These are phyloP conservation scores for Fragosphaeria purpurea DNA, from an alignment of 2,329 filamentous ascomycete species.

Conservation along the genomic window DNA sequence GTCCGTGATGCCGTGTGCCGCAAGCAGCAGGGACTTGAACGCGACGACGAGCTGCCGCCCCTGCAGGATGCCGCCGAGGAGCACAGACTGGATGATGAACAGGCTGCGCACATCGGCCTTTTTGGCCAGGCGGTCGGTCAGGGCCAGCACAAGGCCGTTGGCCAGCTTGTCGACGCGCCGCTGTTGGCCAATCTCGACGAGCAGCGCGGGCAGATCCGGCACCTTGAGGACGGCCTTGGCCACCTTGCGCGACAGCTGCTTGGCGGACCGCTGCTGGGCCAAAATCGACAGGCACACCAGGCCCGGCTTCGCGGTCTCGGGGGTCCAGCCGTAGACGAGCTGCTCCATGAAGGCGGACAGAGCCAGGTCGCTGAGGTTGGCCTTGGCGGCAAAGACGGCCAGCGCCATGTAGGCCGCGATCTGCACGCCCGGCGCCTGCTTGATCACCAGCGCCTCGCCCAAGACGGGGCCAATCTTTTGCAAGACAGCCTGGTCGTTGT, in stretches of 20 bases:
- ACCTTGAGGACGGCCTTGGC: slow-evolving; percentile 59
- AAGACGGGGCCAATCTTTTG: slow-evolving; percentile 57
- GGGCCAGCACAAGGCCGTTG: slow-evolving; percentile 58
- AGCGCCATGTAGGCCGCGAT: slow-evolving; percentile 88
- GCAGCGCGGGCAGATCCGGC: slow-evolving; percentile 45
- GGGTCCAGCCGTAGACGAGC: slow-evolving; percentile 65
- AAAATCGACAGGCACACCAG: slow-evolving; percentile 73
- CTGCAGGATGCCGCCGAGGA: slow-evolving; percentile 50
- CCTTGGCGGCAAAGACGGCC: slow-evolving; percentile 75
- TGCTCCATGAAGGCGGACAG: slow-evolving; percentile 88
- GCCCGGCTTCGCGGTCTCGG: slow-evolving; percentile 61
- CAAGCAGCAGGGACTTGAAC: slow-evolving; percentile 54
- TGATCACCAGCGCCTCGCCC: slow-evolving; percentile 66
- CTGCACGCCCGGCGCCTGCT: slow-evolving; percentile 66
- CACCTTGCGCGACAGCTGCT: slow-evolving; percentile 59
- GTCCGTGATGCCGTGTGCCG: slow-evolving; percentile 48
- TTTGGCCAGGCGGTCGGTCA: slow-evolving; percentile 52
- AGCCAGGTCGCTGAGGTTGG: slow-evolving; percentile 64
- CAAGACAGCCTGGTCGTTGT: slow-evolving; percentile 72
- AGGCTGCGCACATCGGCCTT: slow-evolving; percentile 49
- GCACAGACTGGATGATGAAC: slow-evolving; percentile 48
- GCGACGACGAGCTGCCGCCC: slow-evolving; percentile 54
- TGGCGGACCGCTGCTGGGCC: slow-evolving; percentile 65
- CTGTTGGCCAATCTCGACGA: slow-evolving; percentile 53
- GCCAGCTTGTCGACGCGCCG: slow-evolving; percentile 62